Evolutionary conservation across 768 basidiomycete genomes (phyloP).

Genomic region (Boletus subparvulus): DNA sequence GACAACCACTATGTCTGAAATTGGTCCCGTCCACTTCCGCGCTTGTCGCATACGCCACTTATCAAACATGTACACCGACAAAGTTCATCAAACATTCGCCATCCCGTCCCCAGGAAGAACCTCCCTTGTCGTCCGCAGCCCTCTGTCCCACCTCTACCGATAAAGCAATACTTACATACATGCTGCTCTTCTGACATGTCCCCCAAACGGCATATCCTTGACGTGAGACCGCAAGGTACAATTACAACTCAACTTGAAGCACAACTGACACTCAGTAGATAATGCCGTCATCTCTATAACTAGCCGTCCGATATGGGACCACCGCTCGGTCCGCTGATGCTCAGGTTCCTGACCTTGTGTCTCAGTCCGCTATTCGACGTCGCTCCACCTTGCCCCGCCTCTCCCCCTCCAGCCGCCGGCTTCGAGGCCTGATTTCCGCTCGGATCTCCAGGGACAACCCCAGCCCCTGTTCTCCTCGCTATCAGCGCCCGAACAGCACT

Average conservation of each 20-base stretch:
- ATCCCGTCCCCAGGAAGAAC: neutral
- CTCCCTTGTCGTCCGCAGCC: neutral
- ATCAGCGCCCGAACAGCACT: conserved; percentile 92
- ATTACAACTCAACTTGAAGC: conserved; percentile 15
- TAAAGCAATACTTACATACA: neutral
- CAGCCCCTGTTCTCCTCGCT: conserved; percentile 60
- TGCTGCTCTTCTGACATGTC: neutral
- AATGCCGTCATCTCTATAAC: conserved; percentile 22
- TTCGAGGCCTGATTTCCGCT: conserved; percentile 20
- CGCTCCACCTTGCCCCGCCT: conserved; percentile 23
- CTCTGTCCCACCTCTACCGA: neutral
- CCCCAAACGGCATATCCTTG: neutral
- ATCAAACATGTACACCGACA: conserved; percentile 28
- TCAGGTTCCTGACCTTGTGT: conserved; percentile 48
- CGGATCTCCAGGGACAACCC: conserved; percentile 49
- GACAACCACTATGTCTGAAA: conserved; percentile 25
- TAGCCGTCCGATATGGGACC: conserved; percentile 24
- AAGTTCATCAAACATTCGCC: conserved; percentile 15
- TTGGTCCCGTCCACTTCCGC: conserved; percentile 28
- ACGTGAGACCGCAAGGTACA: conserved; percentile 25
- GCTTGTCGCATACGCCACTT: conserved; percentile 36
- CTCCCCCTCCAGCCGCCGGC: conserved; percentile 8
- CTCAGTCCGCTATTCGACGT: conserved; percentile 40
- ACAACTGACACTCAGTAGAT: conserved; percentile 1
- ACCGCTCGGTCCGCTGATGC: conserved; percentile 38